A percentile compares a stretch with the other conserved stretches of the same genome.
These are phyloP conservation scores for Pleurotus sapidus DNA, from an alignment of 768 basidiomycete genomes.

Conservation along the genomic window DNA sequence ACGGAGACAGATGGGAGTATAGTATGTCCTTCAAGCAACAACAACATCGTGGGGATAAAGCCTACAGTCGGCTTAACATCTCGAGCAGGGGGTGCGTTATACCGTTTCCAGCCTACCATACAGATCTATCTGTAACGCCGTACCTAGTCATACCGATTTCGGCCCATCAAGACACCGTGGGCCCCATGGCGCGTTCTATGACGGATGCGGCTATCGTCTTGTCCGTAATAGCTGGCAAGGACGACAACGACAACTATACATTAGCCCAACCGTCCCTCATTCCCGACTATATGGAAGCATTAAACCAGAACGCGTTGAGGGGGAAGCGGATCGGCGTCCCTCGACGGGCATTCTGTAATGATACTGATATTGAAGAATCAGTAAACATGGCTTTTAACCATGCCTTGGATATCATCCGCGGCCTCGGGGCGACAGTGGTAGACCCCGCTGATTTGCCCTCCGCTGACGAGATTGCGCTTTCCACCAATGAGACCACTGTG, in stretches of 20 bases:
- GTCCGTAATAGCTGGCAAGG: slow-evolving; percentile 53
- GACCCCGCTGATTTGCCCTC: slow-evolving; percentile 64
- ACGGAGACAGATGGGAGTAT: slow-evolving; percentile 57
- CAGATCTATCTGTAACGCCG: background rate
- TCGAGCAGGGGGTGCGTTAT: slow-evolving; percentile 46
- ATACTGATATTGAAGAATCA: slow-evolving; percentile 28
- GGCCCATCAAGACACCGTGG: slow-evolving; percentile 55
- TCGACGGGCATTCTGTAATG: slow-evolving; percentile 33
- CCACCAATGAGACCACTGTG: slow-evolving; percentile 74
- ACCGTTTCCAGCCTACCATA: background rate
- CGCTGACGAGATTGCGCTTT: slow-evolving; percentile 62
- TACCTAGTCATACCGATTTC: slow-evolving; percentile 53
- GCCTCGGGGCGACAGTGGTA: slow-evolving; percentile 48
- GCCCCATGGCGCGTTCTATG: slow-evolving; percentile 52
- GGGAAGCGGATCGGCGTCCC: slow-evolving; percentile 58
- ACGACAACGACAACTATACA: slow-evolving; percentile 54
- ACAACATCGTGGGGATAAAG: slow-evolving; percentile 59
- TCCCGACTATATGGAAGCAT: slow-evolving; percentile 54
- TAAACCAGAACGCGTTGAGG: slow-evolving; percentile 42
- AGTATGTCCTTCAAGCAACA: slow-evolving; percentile 46
- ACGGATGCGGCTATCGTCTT: slow-evolving; percentile 55
- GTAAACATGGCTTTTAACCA: slow-evolving; percentile 36
- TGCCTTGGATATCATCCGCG: slow-evolving; percentile 32
- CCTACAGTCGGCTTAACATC: slow-evolving; percentile 61
- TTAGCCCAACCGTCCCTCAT: slow-evolving; percentile 47